phyloP scores from a whole-genome alignment of 2,329 filamentous ascomycete species.

The Calonectria leucothoes region DNA sequence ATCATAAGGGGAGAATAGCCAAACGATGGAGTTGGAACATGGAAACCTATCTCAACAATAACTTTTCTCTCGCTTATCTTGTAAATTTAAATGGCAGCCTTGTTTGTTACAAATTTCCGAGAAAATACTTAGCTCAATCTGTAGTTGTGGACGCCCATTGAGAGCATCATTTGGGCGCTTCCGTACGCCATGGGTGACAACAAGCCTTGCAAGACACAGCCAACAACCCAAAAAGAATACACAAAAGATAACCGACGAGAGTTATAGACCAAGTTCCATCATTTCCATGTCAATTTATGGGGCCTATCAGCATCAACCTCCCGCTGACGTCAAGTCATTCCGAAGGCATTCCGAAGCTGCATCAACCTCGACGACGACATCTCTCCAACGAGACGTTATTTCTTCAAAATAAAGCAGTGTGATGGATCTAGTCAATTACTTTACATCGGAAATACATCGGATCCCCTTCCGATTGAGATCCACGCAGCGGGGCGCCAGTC shows the following conservation, averaged over 20 bases:
- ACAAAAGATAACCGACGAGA: background rate
- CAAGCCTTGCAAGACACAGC: background rate
- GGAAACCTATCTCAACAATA: too few relatives aligned
- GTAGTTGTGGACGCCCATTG: background rate
- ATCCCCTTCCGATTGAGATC: background rate
- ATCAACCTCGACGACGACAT: background rate
- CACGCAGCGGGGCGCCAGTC: background rate
- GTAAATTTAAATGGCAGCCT: too few relatives aligned
- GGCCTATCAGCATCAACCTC: background rate
- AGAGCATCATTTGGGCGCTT: background rate
- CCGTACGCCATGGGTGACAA: background rate
- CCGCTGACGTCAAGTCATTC: background rate
- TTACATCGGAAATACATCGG: background rate
- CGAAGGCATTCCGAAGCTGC: background rate
- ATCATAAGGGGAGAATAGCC: background rate
- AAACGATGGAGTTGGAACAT: too few relatives aligned
- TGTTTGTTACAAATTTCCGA: too few relatives aligned
- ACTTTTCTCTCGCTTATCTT: too few relatives aligned
- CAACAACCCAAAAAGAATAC: background rate
- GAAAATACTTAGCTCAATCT: background rate
- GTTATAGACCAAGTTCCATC: background rate
- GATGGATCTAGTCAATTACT: background rate
- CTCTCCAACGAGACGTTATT: background rate
- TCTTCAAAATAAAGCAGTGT: background rate
- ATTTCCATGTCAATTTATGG: background rate